Evolutionary conservation across 2,329 filamentous ascomycete genomes (phyloP), one percentile per base, ranked within the genome.

Genomic region (Bimuria novae-zelandiae): DNA sequence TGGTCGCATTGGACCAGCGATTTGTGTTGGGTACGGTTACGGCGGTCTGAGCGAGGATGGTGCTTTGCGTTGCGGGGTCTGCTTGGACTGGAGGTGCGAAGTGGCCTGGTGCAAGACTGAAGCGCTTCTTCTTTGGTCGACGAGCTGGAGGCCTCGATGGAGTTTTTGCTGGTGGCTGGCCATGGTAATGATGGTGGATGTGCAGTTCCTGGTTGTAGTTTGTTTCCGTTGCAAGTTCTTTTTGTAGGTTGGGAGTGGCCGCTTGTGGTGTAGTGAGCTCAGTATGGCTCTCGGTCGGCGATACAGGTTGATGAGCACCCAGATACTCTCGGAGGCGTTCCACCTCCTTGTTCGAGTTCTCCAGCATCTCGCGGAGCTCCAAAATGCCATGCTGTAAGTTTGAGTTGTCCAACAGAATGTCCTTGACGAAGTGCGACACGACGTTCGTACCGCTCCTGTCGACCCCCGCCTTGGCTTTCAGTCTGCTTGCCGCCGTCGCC

Each of bases 371-470:
- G 16, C 92, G 84, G 42, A 99, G 77, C 76, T 99, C 94, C 47
- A 92, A 85, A 54, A 97, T 95, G 14, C 92, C 92, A 57, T 94
- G 82, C 72, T 99, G 94, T 39, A 99, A 78, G 63, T 91, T 96
- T 8, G 92, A 91, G 68, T 99, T 99, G 72, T 99, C 94, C 66
- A 96, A 88, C 16, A 99, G 79, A 51, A 99, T 89, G 71, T 97
- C 94, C 62, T 92, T 91, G 51, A 99, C 94, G 64, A 99, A 97
- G 68, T 95, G 90, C 17, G 90, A 92, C n/a, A 97, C 90, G 32
- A 96, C 90, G 52, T 80, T 86, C 56, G 80, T 85, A 8, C 84
- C 81, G 51, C 77, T 79, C 60, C 83, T 83, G 25, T 83, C 80
- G 3, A 82, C 80, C 3, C 81, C 81, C 35, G 89, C 76, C 2